phyloP scores from a whole-genome alignment of 306 rosid genomes.

The Crataegus laevigata region DNA sequence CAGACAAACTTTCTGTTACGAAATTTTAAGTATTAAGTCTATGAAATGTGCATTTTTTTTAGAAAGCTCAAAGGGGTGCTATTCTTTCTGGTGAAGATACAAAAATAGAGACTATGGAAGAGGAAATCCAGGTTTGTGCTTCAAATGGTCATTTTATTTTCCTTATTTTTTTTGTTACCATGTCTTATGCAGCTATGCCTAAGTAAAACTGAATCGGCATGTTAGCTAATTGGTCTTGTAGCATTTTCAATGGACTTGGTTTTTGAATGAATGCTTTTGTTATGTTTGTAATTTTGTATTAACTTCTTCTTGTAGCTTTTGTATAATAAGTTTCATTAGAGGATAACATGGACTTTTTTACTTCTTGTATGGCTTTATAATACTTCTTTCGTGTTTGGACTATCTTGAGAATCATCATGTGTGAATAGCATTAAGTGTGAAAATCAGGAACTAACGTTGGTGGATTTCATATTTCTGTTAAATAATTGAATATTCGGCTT shows the following conservation, averaged over 20 bases:
- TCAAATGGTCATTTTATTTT: constrained; percentile 3
- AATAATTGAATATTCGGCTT: not conserved
- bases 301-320: not conserved
- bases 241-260: not conserved
- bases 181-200: not conserved
- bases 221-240: not conserved
- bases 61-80: constrained; percentile 46
- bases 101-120: constrained; percentile 36
- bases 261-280: not conserved
- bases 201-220: not conserved
- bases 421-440: not conserved
- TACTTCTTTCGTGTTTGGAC: not conserved
- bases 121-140: constrained; percentile 63
- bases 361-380: not conserved
- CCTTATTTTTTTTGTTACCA: not conserved
- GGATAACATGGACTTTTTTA: not conserved
- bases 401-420: not conserved
- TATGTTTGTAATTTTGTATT: not conserved
- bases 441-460: not conserved
- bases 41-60: constrained; percentile 26
- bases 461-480: not conserved
- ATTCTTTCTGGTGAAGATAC: constrained; percentile 48
- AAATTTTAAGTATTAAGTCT: constrained; percentile 18
- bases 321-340: not conserved
- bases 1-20: constrained; percentile 10